Evolutionary conservation across 495 filamentous ascomycete species (phyloP), one percentile per base, ranked within the genome.

Genomic region (Pseudotulostoma volvatum): DNA sequence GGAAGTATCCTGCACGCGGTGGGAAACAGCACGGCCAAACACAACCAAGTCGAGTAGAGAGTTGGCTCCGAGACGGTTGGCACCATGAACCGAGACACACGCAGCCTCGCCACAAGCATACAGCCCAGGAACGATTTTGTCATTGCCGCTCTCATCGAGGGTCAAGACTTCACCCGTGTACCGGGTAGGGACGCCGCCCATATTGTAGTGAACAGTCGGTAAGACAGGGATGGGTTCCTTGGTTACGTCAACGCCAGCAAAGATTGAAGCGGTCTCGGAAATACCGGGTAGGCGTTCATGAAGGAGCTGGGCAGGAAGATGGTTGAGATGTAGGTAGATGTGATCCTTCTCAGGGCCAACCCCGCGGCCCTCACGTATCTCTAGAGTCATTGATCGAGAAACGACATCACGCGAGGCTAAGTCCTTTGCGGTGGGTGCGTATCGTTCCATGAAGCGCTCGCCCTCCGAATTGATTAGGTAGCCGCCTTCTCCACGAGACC

Each of bases 361-460:
- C 73, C 88, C 88, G 61, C 88, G 81, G 49, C 88, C 88, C 55
- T 96, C 86, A 34, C 88, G 81, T 57, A 96, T 95, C 65, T 96
- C 88, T 60, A 94, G 63, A 46, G 86, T 94, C 85, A 96, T 96
- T 48, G 84, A 92, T 56, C 88, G 81, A 38, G 84, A 92, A 42
- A 93, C 88, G 49, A 93, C 84, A 56, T 94, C 88, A 68, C 84
- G 82, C 54, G 71, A 79, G 42, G 85, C 85, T 49, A 93, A 71
- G 75, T 97, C 88, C 76, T 94, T 95, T 43, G 88, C 88, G 36
- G 86, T 93, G 44, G 88, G 87, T 34, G 88, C 88, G 56, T 97
- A 97, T 56, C 88, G 74, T 65, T 95, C 87, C 88, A 97, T 97
- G 65, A 97, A 97, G 50, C 88, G 81, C 66, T 95, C 90, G 63